These are phyloP conservation scores for Apium graveolens DNA, from an alignment of 129 eudicot species.

Conservation along the genomic window DNA sequence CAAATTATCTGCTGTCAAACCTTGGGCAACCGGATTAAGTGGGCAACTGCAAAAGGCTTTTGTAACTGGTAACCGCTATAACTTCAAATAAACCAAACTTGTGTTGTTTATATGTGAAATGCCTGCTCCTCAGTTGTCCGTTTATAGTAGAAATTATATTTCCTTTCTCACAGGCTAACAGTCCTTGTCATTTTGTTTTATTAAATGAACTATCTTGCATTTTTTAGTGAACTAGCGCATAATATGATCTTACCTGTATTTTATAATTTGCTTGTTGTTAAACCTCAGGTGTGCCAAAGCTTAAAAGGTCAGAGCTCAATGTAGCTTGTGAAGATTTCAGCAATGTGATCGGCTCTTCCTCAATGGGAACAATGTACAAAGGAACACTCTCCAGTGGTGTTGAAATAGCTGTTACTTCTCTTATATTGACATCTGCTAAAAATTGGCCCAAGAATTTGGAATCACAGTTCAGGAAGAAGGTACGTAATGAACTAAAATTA, in stretches of 20 bases:
- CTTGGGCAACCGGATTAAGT: conserved; percentile 88
- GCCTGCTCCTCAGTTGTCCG: neutral
- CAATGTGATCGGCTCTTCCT: conserved; percentile 77
- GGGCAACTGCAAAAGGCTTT: conserved; percentile 84
- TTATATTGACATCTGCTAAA: conserved; percentile 45
- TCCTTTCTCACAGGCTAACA: neutral
- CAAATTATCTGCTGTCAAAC: conserved; percentile 52
- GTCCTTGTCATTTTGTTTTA: neutral
- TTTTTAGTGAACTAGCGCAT: neutral
- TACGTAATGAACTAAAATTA: conserved; percentile 11
- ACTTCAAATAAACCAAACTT: neutral
- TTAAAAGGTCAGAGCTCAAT: conserved; percentile 80
- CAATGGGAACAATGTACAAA: conserved; percentile 76
- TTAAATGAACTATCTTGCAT: neutral
- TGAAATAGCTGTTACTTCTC: conserved; percentile 84
- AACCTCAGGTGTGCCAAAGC: conserved; percentile 76
- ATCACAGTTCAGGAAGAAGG: conserved; percentile 72
- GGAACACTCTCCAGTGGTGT: conserved; percentile 94
- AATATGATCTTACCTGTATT: neutral
- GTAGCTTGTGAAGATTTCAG: conserved; percentile 99
- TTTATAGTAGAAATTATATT: neutral
- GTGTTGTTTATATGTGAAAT: neutral
- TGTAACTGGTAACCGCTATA: conserved; percentile 50
- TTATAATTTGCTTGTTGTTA: neutral
- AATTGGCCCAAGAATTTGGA: conserved; percentile 73